Evolutionary conservation across 2,329 filamentous ascomycete genomes (phyloP), one percentile per base, ranked within the genome.

Genomic region (Microcera coccophila): DNA sequence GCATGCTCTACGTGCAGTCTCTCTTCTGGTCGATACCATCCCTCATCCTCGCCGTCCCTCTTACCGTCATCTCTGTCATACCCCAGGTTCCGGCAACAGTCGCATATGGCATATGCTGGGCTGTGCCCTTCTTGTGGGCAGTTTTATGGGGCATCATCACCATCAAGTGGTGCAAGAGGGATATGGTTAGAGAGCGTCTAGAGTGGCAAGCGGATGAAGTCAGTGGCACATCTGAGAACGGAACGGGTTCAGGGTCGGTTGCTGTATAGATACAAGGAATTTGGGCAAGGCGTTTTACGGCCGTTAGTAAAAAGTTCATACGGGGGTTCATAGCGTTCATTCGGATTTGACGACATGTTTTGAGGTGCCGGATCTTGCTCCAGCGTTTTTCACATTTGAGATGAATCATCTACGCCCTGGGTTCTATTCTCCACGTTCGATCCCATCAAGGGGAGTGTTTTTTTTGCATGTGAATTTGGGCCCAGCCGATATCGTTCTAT

Each of bases 1-100:
- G 62, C 22, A 70, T 72, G 67, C 55, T 72, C 8, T 58, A 64
- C 45, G 52, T 62, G 9, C 62, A 67, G 42, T 68, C 64, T 15
- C 58, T 67, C 37, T 71, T 71, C 53, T 72, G 69, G 68, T 60
- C 63, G 4, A 57, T 70, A 11, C 62, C 66, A 4, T 60, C 64
- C 2, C 45, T 71, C 7, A 28, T 69, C 5, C 50, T 71, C 14
- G 68, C 68, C 5, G 46, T 58, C 11, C 54, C 56, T 5, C 57
- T 69, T 26, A 71, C 68, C 4, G 55, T 67, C 18, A 53, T 67
- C 14, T 62, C 64, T 12, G 58, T 67, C 19, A 56, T 65, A 4
- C 62, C 59, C 7, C 45, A 47, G 3, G 60, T 69, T 5, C 66
- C 66, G 7, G 62, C 62, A 5, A 62, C 62, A 3, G 65, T 26